phyloP scores from a whole-genome alignment of 2,329 filamentous ascomycete genomes.

The Cordyceps cateniannulata region DNA sequence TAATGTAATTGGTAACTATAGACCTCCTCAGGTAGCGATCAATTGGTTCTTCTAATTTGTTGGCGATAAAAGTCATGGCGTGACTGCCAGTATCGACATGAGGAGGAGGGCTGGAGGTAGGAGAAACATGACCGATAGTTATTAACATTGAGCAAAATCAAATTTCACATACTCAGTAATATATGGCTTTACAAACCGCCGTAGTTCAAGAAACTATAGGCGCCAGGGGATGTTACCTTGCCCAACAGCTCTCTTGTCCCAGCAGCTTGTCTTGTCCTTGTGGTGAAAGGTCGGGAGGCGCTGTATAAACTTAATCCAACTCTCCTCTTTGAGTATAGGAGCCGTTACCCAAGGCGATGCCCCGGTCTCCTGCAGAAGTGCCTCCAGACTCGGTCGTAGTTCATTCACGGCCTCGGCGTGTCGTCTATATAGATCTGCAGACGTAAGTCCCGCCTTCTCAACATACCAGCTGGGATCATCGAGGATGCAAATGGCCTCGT shows the following conservation, averaged over 20 bases:
- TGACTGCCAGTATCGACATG: too few species aligned
- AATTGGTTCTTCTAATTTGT: too few species aligned
- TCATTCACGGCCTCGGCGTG: background rate
- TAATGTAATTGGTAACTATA: too few species aligned
- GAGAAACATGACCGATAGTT: too few species aligned
- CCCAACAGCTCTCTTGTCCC: background rate
- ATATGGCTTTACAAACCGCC: too few species aligned
- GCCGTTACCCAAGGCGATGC: background rate
- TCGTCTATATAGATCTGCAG: background rate
- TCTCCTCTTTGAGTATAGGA: background rate
- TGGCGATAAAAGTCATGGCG: too few species aligned
- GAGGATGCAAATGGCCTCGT: slow-evolving; percentile 13
- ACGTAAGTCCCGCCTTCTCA: background rate
- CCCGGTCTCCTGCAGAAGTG: background rate
- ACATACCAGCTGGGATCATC: slow-evolving; percentile 16
- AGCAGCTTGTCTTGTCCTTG: background rate
- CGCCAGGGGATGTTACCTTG: background rate
- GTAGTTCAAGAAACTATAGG: background rate
- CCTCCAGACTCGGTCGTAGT: background rate
- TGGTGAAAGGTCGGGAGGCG: background rate
- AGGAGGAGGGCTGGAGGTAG: too few species aligned
- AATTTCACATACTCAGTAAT: too few species aligned
- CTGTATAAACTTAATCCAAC: background rate
- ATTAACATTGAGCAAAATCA: too few species aligned
- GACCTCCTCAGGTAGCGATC: too few species aligned